Evolutionary conservation across 768 basidiomycete species (phyloP).

Genomic region (Coprinellus micaceus): DNA sequence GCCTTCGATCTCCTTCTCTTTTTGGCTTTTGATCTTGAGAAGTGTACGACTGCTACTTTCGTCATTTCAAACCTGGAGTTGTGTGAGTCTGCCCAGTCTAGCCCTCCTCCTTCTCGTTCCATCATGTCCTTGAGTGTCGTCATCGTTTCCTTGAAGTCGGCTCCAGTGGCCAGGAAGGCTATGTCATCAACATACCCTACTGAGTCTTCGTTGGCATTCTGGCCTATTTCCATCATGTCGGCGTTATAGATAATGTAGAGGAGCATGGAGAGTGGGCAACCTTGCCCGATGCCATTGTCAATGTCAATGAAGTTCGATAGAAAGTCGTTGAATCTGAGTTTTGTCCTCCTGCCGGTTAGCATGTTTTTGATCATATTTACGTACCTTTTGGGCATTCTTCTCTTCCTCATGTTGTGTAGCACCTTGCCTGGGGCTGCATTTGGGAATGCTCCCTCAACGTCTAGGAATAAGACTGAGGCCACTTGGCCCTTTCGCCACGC

Average conservation of each 20-base stretch:
- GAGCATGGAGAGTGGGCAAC: slow-evolving; percentile 23
- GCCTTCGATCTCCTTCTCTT: not conserved
- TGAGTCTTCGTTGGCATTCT: slow-evolving; percentile 11
- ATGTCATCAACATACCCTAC: slow-evolving; percentile 30
- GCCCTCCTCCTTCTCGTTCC: slow-evolving; percentile 17
- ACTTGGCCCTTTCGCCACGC: slow-evolving; percentile 31
- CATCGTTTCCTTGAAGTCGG: slow-evolving; percentile 19
- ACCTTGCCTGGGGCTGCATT: slow-evolving; percentile 27
- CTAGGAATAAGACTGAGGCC: slow-evolving; percentile 31
- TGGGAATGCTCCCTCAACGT: slow-evolving; percentile 40
- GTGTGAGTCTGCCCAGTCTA: slow-evolving; percentile 24
- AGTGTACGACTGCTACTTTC: slow-evolving; percentile 27
- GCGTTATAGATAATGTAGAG: slow-evolving; percentile 26
- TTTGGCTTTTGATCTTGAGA: slow-evolving; percentile 5
- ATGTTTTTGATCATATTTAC: slow-evolving; percentile 12
- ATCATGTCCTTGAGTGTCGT: slow-evolving; percentile 24
- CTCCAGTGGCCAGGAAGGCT: slow-evolving; percentile 20
- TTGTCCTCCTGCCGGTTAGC: slow-evolving; percentile 11
- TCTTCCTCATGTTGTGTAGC: slow-evolving; percentile 25
- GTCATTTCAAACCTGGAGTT: slow-evolving; percentile 28
- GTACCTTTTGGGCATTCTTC: slow-evolving; percentile 19
- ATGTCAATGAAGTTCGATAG: slow-evolving; percentile 16
- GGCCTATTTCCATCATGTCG: slow-evolving; percentile 13
- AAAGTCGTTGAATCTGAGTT: slow-evolving; percentile 24
- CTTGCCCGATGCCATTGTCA: slow-evolving; percentile 24